Percentiles rank a stretch among this genome's conserved stretches.
Conservation (phyloP, 352 stramenopile species). For the Albugo laibachii region DNA sequence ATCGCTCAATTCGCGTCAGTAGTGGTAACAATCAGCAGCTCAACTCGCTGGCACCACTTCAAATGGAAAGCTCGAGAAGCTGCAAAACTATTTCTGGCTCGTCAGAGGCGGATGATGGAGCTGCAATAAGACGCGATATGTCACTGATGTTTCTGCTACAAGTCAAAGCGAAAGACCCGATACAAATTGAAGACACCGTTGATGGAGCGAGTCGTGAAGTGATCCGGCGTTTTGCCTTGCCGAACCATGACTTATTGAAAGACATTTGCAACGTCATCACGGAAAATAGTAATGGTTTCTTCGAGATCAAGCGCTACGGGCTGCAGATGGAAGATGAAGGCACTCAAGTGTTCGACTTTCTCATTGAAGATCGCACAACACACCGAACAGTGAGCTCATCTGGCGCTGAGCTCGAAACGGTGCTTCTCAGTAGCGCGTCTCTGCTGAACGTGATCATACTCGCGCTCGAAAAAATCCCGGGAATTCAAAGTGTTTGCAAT, state of each 20-base stretch:
- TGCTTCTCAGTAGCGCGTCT: too few relatives aligned
- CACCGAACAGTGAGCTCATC: too few relatives aligned
- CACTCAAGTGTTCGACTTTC: constrained; percentile 59
- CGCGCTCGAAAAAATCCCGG: too few relatives aligned
- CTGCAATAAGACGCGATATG: constrained; percentile 8
- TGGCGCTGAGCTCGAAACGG: too few relatives aligned
- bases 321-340: constrained; percentile 47
- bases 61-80: constrained; percentile 2
- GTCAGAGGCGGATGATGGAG: background rate
- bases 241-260: constrained; percentile 77
- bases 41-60: background rate
- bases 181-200: constrained; percentile 9
- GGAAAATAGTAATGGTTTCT: constrained; percentile 17
- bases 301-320: constrained; percentile 70
- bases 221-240: constrained; percentile 15
- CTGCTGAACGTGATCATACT: too few relatives aligned
- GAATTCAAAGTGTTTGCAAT: too few relatives aligned
- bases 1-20: constrained; percentile 6
- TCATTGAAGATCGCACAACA: constrained; percentile 16
- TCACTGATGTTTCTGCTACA: constrained; percentile 30
- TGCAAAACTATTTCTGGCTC: background rate
- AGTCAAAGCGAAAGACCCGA: constrained; percentile 28
- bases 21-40: constrained; percentile 1
- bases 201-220: background rate
- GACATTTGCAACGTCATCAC: constrained; percentile 64